phyloP scores from a whole-genome alignment of 495 filamentous ascomycete genomes.

The Podospora australis region DNA sequence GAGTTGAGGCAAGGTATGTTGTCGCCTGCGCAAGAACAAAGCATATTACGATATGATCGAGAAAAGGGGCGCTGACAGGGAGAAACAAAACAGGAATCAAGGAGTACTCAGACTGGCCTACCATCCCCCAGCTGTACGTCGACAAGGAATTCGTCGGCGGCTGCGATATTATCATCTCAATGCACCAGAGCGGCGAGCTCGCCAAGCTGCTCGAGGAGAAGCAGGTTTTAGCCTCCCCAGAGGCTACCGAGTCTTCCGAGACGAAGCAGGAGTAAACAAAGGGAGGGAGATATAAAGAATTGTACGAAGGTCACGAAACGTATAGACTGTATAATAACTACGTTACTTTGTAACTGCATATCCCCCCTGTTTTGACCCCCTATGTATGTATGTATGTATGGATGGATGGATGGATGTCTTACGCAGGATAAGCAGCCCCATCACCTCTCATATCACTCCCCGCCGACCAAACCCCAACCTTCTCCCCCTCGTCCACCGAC shows the following conservation, averaged over 20 bases:
- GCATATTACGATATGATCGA: neutral
- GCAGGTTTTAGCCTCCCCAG: constrained; percentile 52
- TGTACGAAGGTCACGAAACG: neutral
- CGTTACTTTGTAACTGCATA: neutral
- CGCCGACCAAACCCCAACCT: constrained; percentile 65
- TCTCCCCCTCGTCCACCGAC: constrained; percentile 59
- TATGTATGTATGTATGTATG: neutral
- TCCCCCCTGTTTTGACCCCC: neutral
- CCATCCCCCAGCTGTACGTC: constrained; percentile 93
- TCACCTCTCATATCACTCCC: constrained; percentile 89
- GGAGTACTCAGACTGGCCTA: constrained; percentile 98
- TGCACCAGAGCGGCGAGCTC: constrained; percentile 95
- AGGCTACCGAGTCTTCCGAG: constrained; percentile 7
- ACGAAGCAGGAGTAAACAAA: constrained; percentile 19
- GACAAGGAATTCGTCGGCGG: constrained; percentile 94
- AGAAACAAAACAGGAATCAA: constrained; percentile 66
- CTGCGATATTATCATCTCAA: constrained; percentile 92
- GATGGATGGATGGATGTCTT: neutral
- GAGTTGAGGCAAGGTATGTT: constrained; percentile 75
- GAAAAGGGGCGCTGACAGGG: neutral
- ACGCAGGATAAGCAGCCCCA: constrained; percentile 68
- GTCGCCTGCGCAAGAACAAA: no score
- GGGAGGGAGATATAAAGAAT: constrained; percentile 1
- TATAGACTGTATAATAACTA: constrained; percentile 8
- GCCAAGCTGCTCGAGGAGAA: constrained; percentile 89